Conservation (phyloP, 1,284 basidiomycete genomes). For the Anthracocystis walkeri region DNA sequence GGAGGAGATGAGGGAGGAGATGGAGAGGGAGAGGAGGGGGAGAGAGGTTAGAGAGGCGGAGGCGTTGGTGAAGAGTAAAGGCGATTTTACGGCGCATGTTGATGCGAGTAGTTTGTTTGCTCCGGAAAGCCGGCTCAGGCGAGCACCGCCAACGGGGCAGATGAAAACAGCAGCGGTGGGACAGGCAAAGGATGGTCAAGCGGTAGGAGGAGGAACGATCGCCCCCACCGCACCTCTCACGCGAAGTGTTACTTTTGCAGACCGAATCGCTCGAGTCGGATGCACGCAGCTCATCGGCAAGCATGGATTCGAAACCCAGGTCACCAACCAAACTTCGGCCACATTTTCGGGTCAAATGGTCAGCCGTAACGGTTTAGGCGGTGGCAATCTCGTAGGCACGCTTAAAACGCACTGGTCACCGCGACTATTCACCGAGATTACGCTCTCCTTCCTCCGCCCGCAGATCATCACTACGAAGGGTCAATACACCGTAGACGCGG, state of each 20-base stretch:
- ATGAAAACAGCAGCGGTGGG: no score
- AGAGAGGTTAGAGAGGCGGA: constrained; percentile 73
- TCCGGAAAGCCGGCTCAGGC: constrained; percentile 77
- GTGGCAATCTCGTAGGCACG: constrained; percentile 74
- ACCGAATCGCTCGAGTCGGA: constrained; percentile 50
- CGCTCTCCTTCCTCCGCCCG: constrained; percentile 71
- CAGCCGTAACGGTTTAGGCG: constrained; percentile 70
- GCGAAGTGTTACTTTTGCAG: constrained; percentile 30
- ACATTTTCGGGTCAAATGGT: constrained; percentile 70
- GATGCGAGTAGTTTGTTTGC: constrained; percentile 66
- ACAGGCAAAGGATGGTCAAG: not conserved
- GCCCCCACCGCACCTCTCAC: constrained; percentile 8
- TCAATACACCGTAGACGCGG: constrained; percentile 71
- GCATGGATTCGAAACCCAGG: constrained; percentile 64
- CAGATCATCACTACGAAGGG: constrained; percentile 70
- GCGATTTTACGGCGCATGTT: constrained; percentile 68
- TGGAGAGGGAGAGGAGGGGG: constrained; percentile 72
- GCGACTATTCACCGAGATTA: constrained; percentile 70
- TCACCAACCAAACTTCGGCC: constrained; percentile 44
- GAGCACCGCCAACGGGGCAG: constrained; percentile 75
- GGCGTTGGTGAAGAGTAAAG: constrained; percentile 73
- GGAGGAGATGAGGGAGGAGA: constrained; percentile 74
- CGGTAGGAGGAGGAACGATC: constrained; percentile 72
- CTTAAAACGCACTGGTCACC: constrained; percentile 77
- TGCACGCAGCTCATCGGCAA: constrained; percentile 63